Percentiles rank a stretch among this genome's conserved stretches.
These are phyloP conservation scores for Mortierella sp. DNA, from an alignment of 371 early-diverging fungal species.

Conservation along the genomic window DNA sequence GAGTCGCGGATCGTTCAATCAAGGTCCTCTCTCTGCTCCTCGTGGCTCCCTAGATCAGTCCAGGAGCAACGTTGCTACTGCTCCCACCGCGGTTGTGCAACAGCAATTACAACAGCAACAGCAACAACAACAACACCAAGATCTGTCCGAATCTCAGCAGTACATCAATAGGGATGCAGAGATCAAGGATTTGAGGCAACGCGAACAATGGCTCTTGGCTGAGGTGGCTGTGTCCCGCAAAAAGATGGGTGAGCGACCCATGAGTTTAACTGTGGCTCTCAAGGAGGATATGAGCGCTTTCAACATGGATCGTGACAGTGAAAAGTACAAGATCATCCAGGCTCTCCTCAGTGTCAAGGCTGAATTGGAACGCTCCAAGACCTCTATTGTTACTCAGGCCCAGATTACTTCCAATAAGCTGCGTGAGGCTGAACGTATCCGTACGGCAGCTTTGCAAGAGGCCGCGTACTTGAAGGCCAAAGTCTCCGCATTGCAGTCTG, in stretches of 20 bases:
- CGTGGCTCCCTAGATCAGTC: conserved; percentile 26
- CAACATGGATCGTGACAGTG: conserved; percentile 36
- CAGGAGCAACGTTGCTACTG: not conserved
- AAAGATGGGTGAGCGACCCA: conserved; percentile 27
- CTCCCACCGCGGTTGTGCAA: not conserved
- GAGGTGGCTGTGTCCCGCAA: conserved; percentile 52
- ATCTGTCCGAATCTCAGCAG: conserved; percentile 6
- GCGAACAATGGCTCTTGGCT: conserved; percentile 53
- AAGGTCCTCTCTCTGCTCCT: conserved; percentile 8
- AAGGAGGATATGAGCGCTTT: conserved; percentile 16
- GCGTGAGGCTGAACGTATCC: conserved; percentile 65
- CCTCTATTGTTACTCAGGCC: conserved; percentile 45
- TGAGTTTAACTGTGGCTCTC: conserved; percentile 15
- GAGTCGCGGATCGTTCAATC: conserved; percentile 21
- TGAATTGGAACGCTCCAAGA: conserved; percentile 43
- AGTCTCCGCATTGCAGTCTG: conserved; percentile 56
- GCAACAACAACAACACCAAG: conserved; percentile 22
- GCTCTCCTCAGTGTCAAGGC: conserved; percentile 34
- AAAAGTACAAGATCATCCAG: conserved; percentile 50
- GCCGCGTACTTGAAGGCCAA: conserved; percentile 72
- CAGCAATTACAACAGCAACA: conserved; percentile 18
- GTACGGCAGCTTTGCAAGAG: conserved; percentile 70
- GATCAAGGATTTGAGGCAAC: conserved; percentile 40
- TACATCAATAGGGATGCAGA: conserved; percentile 35
- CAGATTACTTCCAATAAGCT: conserved; percentile 62